Percentiles rank a stretch among this genome's conserved stretches.
phyloP scores from a whole-genome alignment of 2,329 filamentous ascomycete species.

The Colletotrichum viniferum region DNA sequence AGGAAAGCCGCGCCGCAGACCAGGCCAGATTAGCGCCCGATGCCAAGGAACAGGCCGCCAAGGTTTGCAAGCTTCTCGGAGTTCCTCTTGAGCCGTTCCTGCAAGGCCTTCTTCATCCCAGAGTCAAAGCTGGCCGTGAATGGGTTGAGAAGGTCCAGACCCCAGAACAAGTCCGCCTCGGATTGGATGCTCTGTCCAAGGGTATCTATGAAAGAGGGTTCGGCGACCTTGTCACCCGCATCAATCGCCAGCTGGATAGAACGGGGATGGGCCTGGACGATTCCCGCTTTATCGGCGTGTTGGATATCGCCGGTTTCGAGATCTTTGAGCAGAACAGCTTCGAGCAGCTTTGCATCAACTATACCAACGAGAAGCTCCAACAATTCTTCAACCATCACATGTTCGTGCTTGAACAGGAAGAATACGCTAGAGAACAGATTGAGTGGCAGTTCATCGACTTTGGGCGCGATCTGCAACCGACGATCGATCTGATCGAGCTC shows the following conservation, averaged over 20 bases:
- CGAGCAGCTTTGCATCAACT: conserved; percentile 99
- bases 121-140: conserved; percentile 92
- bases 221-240: conserved; percentile 87
- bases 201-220: conserved; percentile 98
- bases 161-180: conserved; percentile 90
- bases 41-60: conserved; percentile 74
- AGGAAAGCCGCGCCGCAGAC: conserved; percentile 88
- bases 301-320: conserved; percentile 98
- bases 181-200: conserved; percentile 90
- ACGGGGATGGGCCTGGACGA: conserved; percentile 80
- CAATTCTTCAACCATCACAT: conserved; percentile 99
- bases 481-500: conserved; percentile 95
- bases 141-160: conserved; percentile 99
- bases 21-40: conserved; percentile 84
- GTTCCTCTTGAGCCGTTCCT: conserved; percentile 86
- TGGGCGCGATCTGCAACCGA: conserved; percentile 93
- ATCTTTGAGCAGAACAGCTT: conserved; percentile 99
- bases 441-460: conserved; percentile 99
- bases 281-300: conserved; percentile 93
- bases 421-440: conserved; percentile 96
- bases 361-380: conserved; percentile 98
- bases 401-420: conserved; percentile 98
- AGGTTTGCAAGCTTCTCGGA: conserved; percentile 83
- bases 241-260: conserved; percentile 92
- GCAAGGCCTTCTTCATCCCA: conserved; percentile 87